Evolutionary conservation across 1,284 basidiomycete species (phyloP), one percentile per base, ranked within the genome.

Genomic region (Meripilus lineatus): DNA sequence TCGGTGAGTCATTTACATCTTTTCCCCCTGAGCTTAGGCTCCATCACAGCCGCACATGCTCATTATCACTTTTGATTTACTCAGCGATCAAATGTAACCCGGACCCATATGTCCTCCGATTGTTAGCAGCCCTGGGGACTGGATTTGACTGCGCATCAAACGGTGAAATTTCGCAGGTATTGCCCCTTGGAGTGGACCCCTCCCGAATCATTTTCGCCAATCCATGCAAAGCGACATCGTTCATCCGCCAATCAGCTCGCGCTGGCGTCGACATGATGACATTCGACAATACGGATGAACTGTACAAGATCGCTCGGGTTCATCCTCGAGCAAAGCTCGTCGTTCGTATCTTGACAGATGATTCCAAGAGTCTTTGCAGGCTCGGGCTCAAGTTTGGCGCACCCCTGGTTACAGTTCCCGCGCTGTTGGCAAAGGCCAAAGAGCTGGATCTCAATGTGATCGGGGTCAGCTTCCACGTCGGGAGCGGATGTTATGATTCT

Each of bases 61-160:
- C 18, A 8, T 36, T 13, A 8, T 36, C 8, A 8, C 10, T 36
- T 36, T 36, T 36, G 11, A 36, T 36, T 26, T n/a, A 7, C 45
- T 35, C 53, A 89, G 89, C 93, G 45, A 85, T 96, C 61, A 98
- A 97, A 71, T 97, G 94, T 70, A 99, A 98, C 71, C 95, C 96
- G 11, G 95, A 98, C 59, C 92, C 93, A 2, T 89, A 92, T 58
- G 84, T 99, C 38, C 74, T 99, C 43, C 85, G 92, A 50, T 77
- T 99, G 39, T 81, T 99, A 32, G 90, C 93, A 10, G 81, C 87
- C 20, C 71, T 98, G 48, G 95, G 95, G 32, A 75, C 88, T 1
- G 93, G 93, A 13, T 99, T 99, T 69, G 96, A 99, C 68, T 99
- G 96, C 59, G 96, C 96, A n/a, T 98, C 94, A 34, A 89, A 92